Evolutionary conservation across 192 early-diverging fungal species (phyloP).

Genomic region (Entomortierella beljakovae): DNA sequence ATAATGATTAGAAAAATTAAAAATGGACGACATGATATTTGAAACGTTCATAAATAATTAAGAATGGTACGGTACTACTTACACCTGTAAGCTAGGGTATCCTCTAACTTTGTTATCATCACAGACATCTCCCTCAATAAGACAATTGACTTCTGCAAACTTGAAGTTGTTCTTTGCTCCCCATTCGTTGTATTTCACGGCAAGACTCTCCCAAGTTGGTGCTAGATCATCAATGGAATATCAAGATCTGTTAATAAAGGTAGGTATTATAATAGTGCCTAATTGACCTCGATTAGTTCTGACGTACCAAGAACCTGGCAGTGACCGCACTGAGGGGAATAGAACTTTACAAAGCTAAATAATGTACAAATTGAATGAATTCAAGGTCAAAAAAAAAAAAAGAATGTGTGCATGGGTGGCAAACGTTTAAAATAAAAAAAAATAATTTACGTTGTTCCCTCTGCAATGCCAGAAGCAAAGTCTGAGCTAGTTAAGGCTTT

Average conservation of each 20-base stretch:
- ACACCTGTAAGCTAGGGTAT: constrained; percentile 75
- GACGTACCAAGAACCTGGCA: constrained; percentile 57
- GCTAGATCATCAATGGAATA: constrained; percentile 40
- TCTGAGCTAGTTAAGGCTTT: constrained; percentile 54
- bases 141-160: constrained; percentile 79
- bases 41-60: too few species aligned
- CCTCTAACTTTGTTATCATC: constrained; percentile 64
- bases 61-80: constrained; percentile 9
- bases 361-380: too few species aligned
- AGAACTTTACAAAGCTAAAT: constrained; percentile 66
- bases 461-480: constrained; percentile 56
- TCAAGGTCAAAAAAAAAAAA: too few species aligned
- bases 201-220: constrained; percentile 59
- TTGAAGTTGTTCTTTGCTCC: constrained; percentile 58
- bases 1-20: neutral
- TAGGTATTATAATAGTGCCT: neutral
- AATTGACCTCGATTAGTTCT: too few species aligned
- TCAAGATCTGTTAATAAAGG: neutral
- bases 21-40: too few species aligned
- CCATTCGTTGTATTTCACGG: constrained; percentile 51
- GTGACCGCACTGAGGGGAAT: constrained; percentile 58
- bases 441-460: constrained; percentile 59
- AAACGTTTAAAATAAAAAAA: too few species aligned
- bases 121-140: constrained; percentile 72
- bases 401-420: too few species aligned